Evolutionary conservation across 2,329 filamentous ascomycete species (phyloP), one percentile per base, ranked within the genome.

Genomic region (Tolypocladium ovalisporum): DNA sequence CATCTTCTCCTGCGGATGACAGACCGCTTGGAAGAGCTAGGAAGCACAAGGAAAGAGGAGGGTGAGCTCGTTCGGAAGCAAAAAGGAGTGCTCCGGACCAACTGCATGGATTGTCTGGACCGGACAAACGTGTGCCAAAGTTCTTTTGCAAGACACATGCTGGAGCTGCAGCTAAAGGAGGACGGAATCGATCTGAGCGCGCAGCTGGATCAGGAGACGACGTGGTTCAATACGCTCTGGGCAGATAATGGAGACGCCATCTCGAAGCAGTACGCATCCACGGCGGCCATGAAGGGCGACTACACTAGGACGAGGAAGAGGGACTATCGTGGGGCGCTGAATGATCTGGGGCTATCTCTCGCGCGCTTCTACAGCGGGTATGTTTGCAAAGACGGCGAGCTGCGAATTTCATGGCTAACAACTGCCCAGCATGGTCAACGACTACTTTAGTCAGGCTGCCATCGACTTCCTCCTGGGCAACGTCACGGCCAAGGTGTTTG

Each of bases 61-160:
- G 79, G 77, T 2, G 67, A 71, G 35, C 58, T 81, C 17, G 63
- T 72, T 19, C 64, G 68, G 5, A 75, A 68, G 52, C 92, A 97
- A 68, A 78, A 75, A 32, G 92, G 92, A 1, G 83, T 96, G 8
- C 70, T 97, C n/a, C 82, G 94, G 57, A 97, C 91, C 1, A 99
- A 99, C 67, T 99, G 94, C 71, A 97, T 99, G 94, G 94, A 99
- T 68, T 99, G 94, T 65, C 76, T 99, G 12, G 94, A 99, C 69
- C 84, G 94, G 27, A 99, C 94, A 2, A 97, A 97, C 64, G 92
- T 99, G 27, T 91, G 92, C 44, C 93, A 97, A 71, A 96, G 90
- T 67, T 94, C 91, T 0, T 92, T 92, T 68, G 94, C 84, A 6
- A 89, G 90, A 66, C 84, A 87, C 66, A 88, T 90, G 62, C 78